phyloP scores from a whole-genome alignment of 2,329 filamentous ascomycete genomes.

The Chaetomium globosum region DNA sequence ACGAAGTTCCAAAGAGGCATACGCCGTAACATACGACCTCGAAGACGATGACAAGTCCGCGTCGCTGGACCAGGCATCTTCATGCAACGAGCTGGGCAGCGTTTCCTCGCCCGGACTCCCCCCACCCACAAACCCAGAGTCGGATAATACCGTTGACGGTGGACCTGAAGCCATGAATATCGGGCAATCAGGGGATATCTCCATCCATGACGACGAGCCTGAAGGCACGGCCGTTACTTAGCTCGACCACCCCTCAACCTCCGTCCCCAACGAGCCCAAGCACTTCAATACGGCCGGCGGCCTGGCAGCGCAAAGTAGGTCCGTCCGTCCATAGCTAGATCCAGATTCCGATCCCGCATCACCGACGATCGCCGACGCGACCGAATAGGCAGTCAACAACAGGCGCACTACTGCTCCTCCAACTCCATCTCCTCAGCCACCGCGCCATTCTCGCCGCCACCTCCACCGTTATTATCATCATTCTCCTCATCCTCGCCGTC shows the following conservation, averaged over 20 bases:
- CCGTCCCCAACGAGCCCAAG: neutral
- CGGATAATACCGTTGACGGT: neutral
- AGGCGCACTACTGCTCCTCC: slow-evolving; percentile 27
- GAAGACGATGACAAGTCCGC: neutral
- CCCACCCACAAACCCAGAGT: neutral
- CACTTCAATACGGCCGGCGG: neutral
- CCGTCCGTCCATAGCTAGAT: neutral
- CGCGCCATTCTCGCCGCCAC: slow-evolving; percentile 43
- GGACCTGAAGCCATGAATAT: neutral
- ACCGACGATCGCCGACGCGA: neutral
- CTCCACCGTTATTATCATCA: slow-evolving; percentile 49
- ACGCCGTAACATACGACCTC: neutral
- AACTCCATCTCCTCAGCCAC: slow-evolving; percentile 35
- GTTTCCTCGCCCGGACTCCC: neutral
- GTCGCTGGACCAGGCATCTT: too few species aligned
- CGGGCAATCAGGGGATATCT: neutral
- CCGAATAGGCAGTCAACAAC: neutral
- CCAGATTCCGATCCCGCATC: neutral
- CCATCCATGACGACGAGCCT: neutral
- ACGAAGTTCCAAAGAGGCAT: neutral
- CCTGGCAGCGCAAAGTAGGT: neutral
- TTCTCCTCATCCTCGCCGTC: slow-evolving; percentile 48
- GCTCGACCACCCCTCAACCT: neutral
- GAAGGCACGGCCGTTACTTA: neutral
- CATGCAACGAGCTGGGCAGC: neutral